Evolutionary conservation across 2,329 filamentous ascomycete species (phyloP), one percentile per base, ranked within the genome.

Genomic region (Periconia sp.): DNA sequence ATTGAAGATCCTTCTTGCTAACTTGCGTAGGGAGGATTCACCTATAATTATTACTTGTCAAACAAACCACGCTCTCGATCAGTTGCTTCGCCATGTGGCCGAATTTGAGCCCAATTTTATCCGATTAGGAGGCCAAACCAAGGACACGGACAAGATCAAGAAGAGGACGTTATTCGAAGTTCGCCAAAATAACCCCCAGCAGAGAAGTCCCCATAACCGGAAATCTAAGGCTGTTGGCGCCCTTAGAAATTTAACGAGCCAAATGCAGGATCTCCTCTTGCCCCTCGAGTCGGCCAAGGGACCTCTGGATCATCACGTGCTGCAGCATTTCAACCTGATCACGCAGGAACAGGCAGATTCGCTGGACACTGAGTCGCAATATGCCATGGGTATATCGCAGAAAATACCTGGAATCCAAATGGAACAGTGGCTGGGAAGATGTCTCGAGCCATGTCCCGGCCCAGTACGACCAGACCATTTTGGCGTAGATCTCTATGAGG

Each of bases 11-110:
- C 73, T 92, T 39, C 73, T 89, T 0, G 69, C 76, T 1, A 88
- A 87, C 39, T 77, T 82, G 58, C 46, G 47, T 15, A 46, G 62
- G 2, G 74, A 69, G 0, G 82, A 86, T 43, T 79, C 84, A 7
- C 88, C 88, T 0, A 84, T 96, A 21, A 78, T 96, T 15, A 77
- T 96, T 3, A 81, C 90, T 0, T 90, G 89, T 6, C 90, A 96
- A 57, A 96, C 91, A 0, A 96, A 96, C 46, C 90, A 96, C 67
- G 91, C 91, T 0, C 73, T 96, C 0, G 91, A 96, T 56, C 91
- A 96, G 61, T 75, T 96, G 0, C 74, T 96, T 0, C 71, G 73
- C 1, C 82, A 86, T 40, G 76, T 90, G 12, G 74, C 83, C 1
- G 61, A 73, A 5, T 87, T 86, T 53, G 84, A 87, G 54, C 66